Evolutionary conservation across 2,329 filamentous ascomycete genomes (phyloP).

Genomic region (Fusarium verrucosum): DNA sequence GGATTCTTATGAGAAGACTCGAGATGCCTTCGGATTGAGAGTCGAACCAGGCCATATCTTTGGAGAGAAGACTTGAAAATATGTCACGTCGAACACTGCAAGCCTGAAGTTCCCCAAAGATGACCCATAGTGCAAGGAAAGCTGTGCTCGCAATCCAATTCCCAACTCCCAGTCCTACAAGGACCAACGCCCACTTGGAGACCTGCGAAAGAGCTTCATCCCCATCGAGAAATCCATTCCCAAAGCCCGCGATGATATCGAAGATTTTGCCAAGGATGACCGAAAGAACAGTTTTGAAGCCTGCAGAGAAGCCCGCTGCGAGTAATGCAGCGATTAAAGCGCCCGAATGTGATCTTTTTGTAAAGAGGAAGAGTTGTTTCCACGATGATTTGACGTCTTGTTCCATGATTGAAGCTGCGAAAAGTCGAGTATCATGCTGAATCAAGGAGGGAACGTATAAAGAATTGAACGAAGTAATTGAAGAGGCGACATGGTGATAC

Average conservation of each 20-base stretch:
- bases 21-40: conserved; percentile 73
- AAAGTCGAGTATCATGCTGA: neutral
- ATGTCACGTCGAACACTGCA: conserved; percentile 69
- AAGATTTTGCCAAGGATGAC: conserved; percentile 81
- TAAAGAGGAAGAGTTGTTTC: conserved; percentile 75
- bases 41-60: conserved; percentile 86
- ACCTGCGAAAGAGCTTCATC: conserved; percentile 64
- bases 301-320: conserved; percentile 67
- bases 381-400: conserved; percentile 44
- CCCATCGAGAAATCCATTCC: conserved; percentile 60
- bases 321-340: conserved; percentile 64
- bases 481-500: neutral
- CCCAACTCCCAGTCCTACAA: conserved; percentile 69
- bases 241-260: conserved; percentile 73
- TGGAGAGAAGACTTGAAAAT: conserved; percentile 74
- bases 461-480: neutral
- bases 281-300: conserved; percentile 71
- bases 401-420: conserved; percentile 21
- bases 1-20: conserved; percentile 74
- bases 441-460: neutral
- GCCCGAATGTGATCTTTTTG: conserved; percentile 65
- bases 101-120: conserved; percentile 84
- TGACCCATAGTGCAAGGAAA: conserved; percentile 76
- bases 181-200: conserved; percentile 67
- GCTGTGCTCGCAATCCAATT: conserved; percentile 74